Base-by-base conservation (phyloP, 495 filamentous ascomycete species). In the Entonaema liquescens region DNA sequence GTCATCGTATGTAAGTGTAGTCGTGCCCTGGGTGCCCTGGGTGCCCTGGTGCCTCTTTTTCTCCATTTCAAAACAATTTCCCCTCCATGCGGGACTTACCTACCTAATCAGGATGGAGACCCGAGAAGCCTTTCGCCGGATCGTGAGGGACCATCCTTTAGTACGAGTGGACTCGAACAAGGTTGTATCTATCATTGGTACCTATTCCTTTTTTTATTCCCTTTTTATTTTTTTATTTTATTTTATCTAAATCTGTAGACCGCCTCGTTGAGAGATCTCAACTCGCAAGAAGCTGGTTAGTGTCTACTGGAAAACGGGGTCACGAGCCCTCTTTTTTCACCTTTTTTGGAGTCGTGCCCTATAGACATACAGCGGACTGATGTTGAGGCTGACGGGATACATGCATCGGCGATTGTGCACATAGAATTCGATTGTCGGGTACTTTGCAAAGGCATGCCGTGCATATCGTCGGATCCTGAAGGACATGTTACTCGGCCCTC, bases 381-480 rank as follows among this genome's bases (percentile, higher is more conserved):
- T n/a, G 44, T 67, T 56, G 68, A 67, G 61, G 53, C 52, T 47
- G 58, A 21, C 36, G n/a, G 50, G 57, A 25, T 52, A 42, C 26
- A 29, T 25, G 42, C 54, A 76, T 74, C 73, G 60, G 58, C 73
- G 76, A 76, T 76, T 68, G 31, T 12, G 49, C 76, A 68, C 74
- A 31, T 44, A 71, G 53, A 64, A 52, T 47, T 74, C 76, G 76
- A 76, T 78, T 68, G 61, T 74, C 76, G 71, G 76, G 56, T 70
- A 70, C 38, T 49, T 47, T 65, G 31, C 28, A 40, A 65, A 65
- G 59, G 47, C 17, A 59, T 71, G 28, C 58, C 63, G 58, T 59
- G 57, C 29, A 61, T 67, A 59, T 44, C 35, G 42, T 52, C 19
- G 56, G 63, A 67, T 72, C 33, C 58, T 65, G n/a, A 40, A 29